Evolutionary conservation across 257 asterid genomes (phyloP).

Genomic region (Solanum clarkiae): DNA sequence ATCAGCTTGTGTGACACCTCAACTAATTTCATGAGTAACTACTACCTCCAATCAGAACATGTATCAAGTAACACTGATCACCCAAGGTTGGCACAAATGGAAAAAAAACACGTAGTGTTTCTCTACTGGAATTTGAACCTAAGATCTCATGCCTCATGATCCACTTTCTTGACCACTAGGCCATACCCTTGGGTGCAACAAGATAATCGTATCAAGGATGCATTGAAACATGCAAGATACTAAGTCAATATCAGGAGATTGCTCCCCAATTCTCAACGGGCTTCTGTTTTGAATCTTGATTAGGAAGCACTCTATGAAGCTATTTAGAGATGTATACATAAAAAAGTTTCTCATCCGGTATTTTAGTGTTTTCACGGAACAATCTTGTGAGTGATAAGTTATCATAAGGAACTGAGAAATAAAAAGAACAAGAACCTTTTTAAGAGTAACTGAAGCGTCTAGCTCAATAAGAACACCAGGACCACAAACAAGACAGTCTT

Average conservation of each 20-base stretch:
- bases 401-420: neutral
- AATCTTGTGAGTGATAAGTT: neutral
- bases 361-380: neutral
- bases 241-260: neutral
- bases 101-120: neutral
- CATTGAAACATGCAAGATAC: neutral
- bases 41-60: neutral
- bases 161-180: neutral
- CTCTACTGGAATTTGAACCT: neutral
- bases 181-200: neutral
- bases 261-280: neutral
- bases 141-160: neutral
- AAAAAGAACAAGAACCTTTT: constrained; percentile 40
- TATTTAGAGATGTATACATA: neutral
- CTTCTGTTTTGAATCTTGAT: neutral
- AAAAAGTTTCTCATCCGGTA: neutral
- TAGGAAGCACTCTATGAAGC: neutral
- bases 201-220: neutral
- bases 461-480: constrained; percentile 94
- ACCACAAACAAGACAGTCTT: constrained; percentile 90
- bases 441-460: constrained; percentile 60
- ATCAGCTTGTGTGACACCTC: neutral
- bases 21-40: neutral
- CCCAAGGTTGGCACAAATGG: neutral
- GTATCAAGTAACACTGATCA: neutral